Evolutionary conservation across 2,329 filamentous ascomycete genomes (phyloP).

Genomic region (Raffaelea arxii): DNA sequence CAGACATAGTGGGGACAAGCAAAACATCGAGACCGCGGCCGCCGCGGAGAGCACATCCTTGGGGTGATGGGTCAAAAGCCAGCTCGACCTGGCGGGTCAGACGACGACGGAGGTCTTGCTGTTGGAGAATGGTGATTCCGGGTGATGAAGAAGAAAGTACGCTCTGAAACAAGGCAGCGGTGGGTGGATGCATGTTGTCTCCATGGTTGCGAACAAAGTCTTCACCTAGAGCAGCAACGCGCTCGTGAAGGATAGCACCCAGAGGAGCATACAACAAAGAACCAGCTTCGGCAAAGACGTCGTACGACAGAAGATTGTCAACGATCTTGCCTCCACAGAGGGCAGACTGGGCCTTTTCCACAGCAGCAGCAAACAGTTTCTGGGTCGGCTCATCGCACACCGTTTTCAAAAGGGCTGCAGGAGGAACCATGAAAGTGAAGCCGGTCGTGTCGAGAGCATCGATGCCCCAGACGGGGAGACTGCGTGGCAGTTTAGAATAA

Average conservation of each 20-base stretch:
- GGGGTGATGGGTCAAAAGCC: background rate
- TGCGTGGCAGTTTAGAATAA: constrained; percentile 33
- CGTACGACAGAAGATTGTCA: too few relatives aligned
- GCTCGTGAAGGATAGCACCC: background rate
- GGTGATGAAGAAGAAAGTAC: background rate
- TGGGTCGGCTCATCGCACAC: too few relatives aligned
- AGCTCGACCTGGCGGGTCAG: background rate
- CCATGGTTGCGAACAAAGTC: background rate
- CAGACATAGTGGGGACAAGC: constrained; percentile 38
- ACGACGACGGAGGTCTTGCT: background rate
- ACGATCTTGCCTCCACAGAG: too few relatives aligned
- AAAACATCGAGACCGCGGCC: constrained; percentile 35
- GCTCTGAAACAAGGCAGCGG: background rate
- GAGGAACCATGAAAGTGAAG: constrained; percentile 39
- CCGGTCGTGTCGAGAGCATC: constrained; percentile 13
- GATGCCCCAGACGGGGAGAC: constrained; percentile 6
- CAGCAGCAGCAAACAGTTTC: too few relatives aligned
- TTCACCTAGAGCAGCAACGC: background rate
- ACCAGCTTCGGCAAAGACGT: background rate
- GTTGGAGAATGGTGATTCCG: background rate
- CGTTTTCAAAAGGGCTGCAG: constrained; percentile 23
- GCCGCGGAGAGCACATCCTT: constrained; percentile 34
- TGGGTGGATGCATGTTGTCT: background rate
- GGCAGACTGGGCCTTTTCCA: too few relatives aligned
- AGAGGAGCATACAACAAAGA: background rate